phyloP scores from a whole-genome alignment of 805 yeast genomes.

The Spathaspora girioi region DNA sequence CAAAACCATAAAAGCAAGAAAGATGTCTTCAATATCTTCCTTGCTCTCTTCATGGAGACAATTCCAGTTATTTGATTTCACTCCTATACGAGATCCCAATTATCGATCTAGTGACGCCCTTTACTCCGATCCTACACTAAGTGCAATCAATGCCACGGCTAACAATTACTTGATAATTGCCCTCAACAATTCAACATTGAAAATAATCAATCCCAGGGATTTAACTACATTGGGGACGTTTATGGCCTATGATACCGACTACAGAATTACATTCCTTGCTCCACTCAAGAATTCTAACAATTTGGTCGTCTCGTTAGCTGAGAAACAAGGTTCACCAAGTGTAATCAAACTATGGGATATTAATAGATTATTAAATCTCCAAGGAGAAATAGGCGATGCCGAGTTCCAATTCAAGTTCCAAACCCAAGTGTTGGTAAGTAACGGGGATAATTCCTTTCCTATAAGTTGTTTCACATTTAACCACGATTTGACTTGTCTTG shows the following conservation, averaged over 20 bases:
- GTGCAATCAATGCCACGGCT: conserved; percentile 58
- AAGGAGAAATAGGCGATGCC: conserved; percentile 11
- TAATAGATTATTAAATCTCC: conserved; percentile 37
- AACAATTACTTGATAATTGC: conserved; percentile 56
- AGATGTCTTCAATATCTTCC: conserved; percentile 5
- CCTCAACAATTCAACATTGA: conserved; percentile 48
- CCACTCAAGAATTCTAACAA: conserved; percentile 45
- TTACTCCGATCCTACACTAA: conserved; percentile 74
- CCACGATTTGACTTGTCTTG: conserved; percentile 57
- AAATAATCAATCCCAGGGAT: conserved; percentile 47
- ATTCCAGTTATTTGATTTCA: conserved; percentile 78
- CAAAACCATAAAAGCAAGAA: not conserved
- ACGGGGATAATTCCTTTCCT: conserved; percentile 77
- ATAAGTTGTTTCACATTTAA: conserved; percentile 61
- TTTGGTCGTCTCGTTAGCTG: conserved; percentile 69
- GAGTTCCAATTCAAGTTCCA: conserved; percentile 43
- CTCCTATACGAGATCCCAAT: conserved; percentile 83
- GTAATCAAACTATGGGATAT: conserved; percentile 73
- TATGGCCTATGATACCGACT: conserved; percentile 61
- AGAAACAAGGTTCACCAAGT: conserved; percentile 66
- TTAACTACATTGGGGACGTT: conserved; percentile 50
- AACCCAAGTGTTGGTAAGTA: conserved; percentile 58
- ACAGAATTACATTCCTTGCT: conserved; percentile 57
- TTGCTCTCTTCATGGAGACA: conserved; percentile 57
- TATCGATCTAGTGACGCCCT: conserved; percentile 58